Evolutionary conservation across 805 yeast species (phyloP), one percentile per base, ranked within the genome.

Genomic region (Barnettozyma vustinii): DNA sequence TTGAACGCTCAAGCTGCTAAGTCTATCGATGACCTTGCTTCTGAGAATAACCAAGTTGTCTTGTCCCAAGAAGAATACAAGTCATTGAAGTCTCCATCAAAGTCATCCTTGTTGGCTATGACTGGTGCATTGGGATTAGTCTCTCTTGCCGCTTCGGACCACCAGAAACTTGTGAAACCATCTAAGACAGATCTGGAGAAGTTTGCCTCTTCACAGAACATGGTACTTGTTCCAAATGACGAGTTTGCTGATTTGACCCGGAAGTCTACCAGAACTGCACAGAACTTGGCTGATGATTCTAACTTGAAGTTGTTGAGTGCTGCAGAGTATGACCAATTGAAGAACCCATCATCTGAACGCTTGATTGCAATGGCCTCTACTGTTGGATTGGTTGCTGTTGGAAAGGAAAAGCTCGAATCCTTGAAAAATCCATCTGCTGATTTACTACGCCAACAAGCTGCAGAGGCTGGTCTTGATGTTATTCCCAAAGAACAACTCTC

Each of bases 1-100:
- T 37, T 52, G 41, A 52, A 40, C 49, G 37, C 32, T 37, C 48
- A 20, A 15, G 41, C 56, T 2, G 19, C 43, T 15, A 53, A 51
- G 26, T 26, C 55, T 7, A 18, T 50, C 36, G 44, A 45, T 9
- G 47, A 37, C 9, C 23, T 50, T 5, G 56, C 56, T 4, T 23
- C 37, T 10, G 56, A 50, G 26, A 45, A 44, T 9, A 43, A 40
- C 15, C 41, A 47, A 37, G 51, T 58, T 23, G 35, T 56, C 9
- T 25, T 60, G 26, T 20, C 61, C 2, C 40, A 50, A n/a, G 48
- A 47, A 2, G 62, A 54, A 19, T 48, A 51, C 39, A 50, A 55
- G 15, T 13, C 53, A 6, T 35, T 59, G 25, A 12, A 44, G 16
- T 42, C 45, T 16, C 64, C 62, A 33, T 49, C 61, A 0, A 49